A percentile compares a stretch with the other conserved stretches of the same genome.
These are phyloP conservation scores for Microsporum ferrugineum DNA, from an alignment of 2,329 filamentous ascomycete species.

Conservation along the genomic window DNA sequence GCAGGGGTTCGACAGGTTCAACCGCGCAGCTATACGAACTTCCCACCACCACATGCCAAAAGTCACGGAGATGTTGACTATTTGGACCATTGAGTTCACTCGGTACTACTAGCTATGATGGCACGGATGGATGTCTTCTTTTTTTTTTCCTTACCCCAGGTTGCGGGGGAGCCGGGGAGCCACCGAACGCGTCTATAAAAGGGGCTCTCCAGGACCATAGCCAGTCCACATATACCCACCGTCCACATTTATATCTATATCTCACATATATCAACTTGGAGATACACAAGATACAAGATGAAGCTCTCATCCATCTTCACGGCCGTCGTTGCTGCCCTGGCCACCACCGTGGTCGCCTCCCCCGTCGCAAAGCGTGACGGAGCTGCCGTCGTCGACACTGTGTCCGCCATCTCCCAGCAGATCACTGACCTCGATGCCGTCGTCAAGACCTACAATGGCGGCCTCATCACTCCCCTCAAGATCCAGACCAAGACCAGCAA, in stretches of 20 bases:
- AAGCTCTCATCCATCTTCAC: background rate
- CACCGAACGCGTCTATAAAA: background rate
- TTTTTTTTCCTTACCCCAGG: background rate
- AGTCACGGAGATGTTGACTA: background rate
- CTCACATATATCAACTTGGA: background rate
- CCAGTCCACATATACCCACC: background rate
- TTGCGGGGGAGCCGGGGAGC: background rate
- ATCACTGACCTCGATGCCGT: background rate
- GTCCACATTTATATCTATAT: background rate
- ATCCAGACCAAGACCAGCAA: constrained; percentile 1
- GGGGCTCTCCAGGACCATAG: background rate
- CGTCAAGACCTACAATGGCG: background rate
- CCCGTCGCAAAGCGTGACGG: background rate
- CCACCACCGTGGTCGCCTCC: background rate
- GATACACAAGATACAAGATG: background rate
- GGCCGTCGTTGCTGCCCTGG: background rate
- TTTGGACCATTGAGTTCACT: background rate
- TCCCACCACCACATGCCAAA: background rate
- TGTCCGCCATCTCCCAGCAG: background rate
- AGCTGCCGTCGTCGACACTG: background rate
- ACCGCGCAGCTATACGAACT: background rate
- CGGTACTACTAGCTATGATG: background rate
- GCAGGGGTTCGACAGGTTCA: background rate
- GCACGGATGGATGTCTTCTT: background rate
- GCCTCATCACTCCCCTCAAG: background rate